Base-by-base conservation (phyloP, 352 stramenopile species). In the Phytophthora chlamydospora region DNA sequence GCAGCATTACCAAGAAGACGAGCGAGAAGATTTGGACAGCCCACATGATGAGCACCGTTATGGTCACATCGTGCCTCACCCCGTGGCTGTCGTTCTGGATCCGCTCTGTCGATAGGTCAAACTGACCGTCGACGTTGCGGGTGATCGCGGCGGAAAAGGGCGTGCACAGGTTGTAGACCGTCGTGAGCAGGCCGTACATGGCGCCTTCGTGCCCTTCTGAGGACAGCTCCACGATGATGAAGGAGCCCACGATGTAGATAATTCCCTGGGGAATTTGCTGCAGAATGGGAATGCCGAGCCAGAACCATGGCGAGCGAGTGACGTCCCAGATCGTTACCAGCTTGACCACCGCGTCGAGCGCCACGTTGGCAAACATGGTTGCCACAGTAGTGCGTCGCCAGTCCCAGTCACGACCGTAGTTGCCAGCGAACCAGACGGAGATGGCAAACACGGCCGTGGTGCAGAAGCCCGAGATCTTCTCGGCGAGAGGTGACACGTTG, bases 111-210 rank as follows among this genome's bases (percentile, higher is more conserved):
- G 59, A 59, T 8, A 89, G 47, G 17, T 85, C 54, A 17, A 75
- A 90, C 5, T 51, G 27, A 12, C 66, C 62, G 40, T 82, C 46
- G 21, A 89, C 54, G 53, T 79, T 80, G 11, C 60, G 61, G 21
- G 73, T 78, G 34, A 87, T 64, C 8, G 73, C 64, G 1, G 73
- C 60, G 5, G 76, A 52, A 49, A 90, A 79, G 17, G 81, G 76
- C 1, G 58, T 68, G 19, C 54, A 61, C 7, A 90, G 58, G 60
- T 89, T 90, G 54, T 64, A 68, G 21, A 90, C 78, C 12, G 81
- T 90, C 16, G 79, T 85, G 29, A 90, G 58, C 19, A 90, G 66
- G 8, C 81, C 77, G 53, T 86, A 85, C 60, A 89, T 80, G 34
- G 78, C 79, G 19, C 76, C 77, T 66, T 90, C 81, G 43, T 88